phyloP scores from a whole-genome alignment of 78 protist genomes.

The Polysphondylium violaceum region DNA sequence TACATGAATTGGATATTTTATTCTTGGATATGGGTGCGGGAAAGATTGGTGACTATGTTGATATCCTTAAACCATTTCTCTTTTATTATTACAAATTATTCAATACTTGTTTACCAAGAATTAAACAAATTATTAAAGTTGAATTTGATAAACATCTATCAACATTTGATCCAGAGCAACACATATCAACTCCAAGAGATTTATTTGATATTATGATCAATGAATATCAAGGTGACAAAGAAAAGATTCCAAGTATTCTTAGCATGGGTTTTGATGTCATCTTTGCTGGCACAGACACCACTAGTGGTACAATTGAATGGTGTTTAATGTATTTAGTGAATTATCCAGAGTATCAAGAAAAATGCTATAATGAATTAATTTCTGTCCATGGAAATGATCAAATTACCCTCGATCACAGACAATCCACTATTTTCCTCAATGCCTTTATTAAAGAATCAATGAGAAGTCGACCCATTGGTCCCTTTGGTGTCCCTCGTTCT shows the following conservation, averaged over 20 bases:
- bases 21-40: no score
- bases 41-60: no score
- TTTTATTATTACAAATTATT: no score
- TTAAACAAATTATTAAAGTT: no score
- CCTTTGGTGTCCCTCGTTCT: constrained; percentile 12
- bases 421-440: neutral
- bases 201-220: constrained; percentile 26
- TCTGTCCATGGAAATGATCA: neutral
- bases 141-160: no score
- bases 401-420: neutral
- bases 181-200: constrained; percentile 14
- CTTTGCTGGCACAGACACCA: constrained; percentile 34
- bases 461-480: constrained; percentile 13
- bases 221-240: neutral
- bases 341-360: constrained; percentile 14
- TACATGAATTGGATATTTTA: no score
- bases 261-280: neutral
- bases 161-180: constrained; percentile 10
- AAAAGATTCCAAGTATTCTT: neutral
- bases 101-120: no score
- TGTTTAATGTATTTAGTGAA: neutral
- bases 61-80: no score
- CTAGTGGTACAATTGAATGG: neutral
- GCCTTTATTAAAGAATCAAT: constrained; percentile 37
- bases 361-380: neutral